Evolutionary conservation across 768 basidiomycete genomes (phyloP), one percentile per base, ranked within the genome.

Genomic region (Lactarius pseudohatsudake): DNA sequence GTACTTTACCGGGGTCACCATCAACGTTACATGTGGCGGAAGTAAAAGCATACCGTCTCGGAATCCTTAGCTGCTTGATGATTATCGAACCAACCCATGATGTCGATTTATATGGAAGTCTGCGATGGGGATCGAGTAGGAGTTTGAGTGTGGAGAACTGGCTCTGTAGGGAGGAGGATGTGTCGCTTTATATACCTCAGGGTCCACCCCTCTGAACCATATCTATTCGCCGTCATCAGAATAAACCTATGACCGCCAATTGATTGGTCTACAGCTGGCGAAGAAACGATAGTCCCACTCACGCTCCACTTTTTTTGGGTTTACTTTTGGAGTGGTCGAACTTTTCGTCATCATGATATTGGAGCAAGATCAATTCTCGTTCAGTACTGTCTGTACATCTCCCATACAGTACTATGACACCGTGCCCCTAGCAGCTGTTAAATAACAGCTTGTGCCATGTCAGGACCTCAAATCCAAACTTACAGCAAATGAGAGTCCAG

Each of bases 11-110:
- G 4, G 22, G 40, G 40, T 59, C 8, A 28, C 13, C 32, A 62
- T 38, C 40, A 50, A 7, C 13, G 32, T 43, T 7, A 47, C 32
- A 34, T 30, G 10, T 7, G 18, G 40, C 7, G 7, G 28, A 38
- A 59, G 20, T 18, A 28, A 7, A 30, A 30, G 34, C 57, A 3
- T 59, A 67, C 66, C 0, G 30, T 0, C 1, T 30, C 4, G 57
- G 63, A 32, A 47, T 11, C 1, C 26, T 59, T 0, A 15, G 66
- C 4, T 10, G 10, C 4, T 1, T 57, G 38, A 40, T 50, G 40
- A 6, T 63, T 32, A 16, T n/a, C 61, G 41, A 47, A 64, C 62
- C 57, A 67, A 30, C 38, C 9, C 62, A 67, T 67, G 50, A 55
- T 56, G 30, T 50, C 4, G 41, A 59, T 59, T 2, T 59, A 40